Conservation (phyloP, 2,329 filamentous ascomycete genomes). For the Cladosporium colombiae region DNA sequence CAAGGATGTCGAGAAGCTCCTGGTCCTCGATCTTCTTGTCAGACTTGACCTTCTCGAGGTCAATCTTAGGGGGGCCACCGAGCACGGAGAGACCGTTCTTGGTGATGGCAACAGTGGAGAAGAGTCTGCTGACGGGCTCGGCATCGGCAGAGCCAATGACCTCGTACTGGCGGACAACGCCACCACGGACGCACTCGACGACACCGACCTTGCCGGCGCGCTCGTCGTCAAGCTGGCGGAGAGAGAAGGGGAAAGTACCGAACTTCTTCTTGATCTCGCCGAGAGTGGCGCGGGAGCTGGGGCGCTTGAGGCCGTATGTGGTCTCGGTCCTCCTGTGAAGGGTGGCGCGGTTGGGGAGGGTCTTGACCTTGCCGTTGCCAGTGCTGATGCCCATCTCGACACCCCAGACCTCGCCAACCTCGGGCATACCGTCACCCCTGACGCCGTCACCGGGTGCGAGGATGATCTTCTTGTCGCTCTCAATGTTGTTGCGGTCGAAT, state of each 20-base stretch:
- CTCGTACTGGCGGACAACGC: constrained; percentile 94
- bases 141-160: constrained; percentile 91
- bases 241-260: constrained; percentile 94
- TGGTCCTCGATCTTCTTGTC: constrained; percentile 98
- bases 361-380: constrained; percentile 93
- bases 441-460: constrained; percentile 80
- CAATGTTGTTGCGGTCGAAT: constrained; percentile 96
- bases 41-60: constrained; percentile 81
- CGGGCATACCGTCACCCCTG: constrained; percentile 86
- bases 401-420: constrained; percentile 93
- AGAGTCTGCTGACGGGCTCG: constrained; percentile 77
- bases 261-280: constrained; percentile 98
- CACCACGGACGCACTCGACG: constrained; percentile 90
- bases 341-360: constrained; percentile 80
- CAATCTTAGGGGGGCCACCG: constrained; percentile 71
- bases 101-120: constrained; percentile 92
- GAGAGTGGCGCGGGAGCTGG: constrained; percentile 86
- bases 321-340: constrained; percentile 90
- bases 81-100: constrained; percentile 95
- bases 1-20: constrained; percentile 91
- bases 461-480: constrained; percentile 98
- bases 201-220: constrained; percentile 93
- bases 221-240: constrained; percentile 96
- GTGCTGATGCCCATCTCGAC: constrained; percentile 93
- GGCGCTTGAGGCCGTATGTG: constrained; percentile 91